These are phyloP conservation scores for Terfezia boudieri DNA, from an alignment of 495 filamentous ascomycete species.

Conservation along the genomic window DNA sequence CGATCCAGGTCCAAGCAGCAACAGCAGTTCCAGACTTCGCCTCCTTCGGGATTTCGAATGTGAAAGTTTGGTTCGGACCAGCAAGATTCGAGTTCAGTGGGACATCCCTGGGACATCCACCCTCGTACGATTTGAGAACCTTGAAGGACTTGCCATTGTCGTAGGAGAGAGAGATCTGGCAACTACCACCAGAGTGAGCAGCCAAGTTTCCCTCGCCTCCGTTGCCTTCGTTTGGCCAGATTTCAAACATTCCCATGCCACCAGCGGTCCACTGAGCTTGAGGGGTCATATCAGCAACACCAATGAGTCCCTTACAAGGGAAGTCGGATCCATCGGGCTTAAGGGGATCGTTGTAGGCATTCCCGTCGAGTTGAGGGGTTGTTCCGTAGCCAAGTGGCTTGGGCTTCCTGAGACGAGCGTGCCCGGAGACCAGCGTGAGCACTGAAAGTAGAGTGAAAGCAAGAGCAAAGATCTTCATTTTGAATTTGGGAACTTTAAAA, in stretches of 20 bases:
- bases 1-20: constrained; percentile 24
- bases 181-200: constrained; percentile 24
- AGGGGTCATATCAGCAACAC: constrained; percentile 3
- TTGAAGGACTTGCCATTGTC: constrained; percentile 21
- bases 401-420: constrained; percentile 10
- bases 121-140: constrained; percentile 23
- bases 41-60: constrained; percentile 27
- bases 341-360: constrained; percentile 12
- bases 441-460: constrained; percentile 1
- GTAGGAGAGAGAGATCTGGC: constrained; percentile 26
- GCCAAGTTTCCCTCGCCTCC: constrained; percentile 18
- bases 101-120: constrained; percentile 22
- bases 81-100: constrained; percentile 12
- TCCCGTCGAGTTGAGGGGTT: constrained; percentile 8
- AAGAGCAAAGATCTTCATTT: background rate
- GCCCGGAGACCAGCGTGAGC: constrained; percentile 5
- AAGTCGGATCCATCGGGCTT: constrained; percentile 17
- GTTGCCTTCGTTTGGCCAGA: constrained; percentile 17
- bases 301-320: constrained; percentile 27
- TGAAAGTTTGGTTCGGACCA: constrained; percentile 21
- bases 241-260: constrained; percentile 14
- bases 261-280: constrained; percentile 32
- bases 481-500: background rate
- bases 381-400: constrained; percentile 3
- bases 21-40: constrained; percentile 22